phyloP scores from a whole-genome alignment of 371 early-diverging fungal species.

The Cokeromyces recurvatus region DNA sequence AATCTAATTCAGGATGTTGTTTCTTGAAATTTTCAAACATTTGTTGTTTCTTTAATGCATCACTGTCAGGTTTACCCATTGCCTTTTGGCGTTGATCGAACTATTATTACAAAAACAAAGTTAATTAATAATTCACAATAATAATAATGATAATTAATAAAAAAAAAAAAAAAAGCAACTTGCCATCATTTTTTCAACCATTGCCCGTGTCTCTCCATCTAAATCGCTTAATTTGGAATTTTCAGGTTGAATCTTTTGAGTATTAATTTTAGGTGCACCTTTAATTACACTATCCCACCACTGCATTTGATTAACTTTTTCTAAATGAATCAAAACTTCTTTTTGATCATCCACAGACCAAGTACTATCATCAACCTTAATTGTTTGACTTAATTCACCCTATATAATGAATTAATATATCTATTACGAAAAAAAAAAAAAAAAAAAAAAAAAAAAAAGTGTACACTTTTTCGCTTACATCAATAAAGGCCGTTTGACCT shows the following conservation, averaged over 20 bases:
- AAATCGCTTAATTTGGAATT: slow-evolving; percentile 85
- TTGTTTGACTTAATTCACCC: slow-evolving; percentile 69
- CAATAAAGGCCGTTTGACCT: slow-evolving; percentile 71
- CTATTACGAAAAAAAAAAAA: too few species aligned
- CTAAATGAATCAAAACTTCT: slow-evolving; percentile 75
- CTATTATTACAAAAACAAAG: slow-evolving; percentile 26
- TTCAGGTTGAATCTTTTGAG: slow-evolving; percentile 87
- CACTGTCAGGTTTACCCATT: slow-evolving; percentile 79
- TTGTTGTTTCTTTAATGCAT: slow-evolving; percentile 74
- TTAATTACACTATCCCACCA: slow-evolving; percentile 92
- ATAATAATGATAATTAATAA: too few species aligned
- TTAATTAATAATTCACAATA: too few species aligned
- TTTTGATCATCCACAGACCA: slow-evolving; percentile 78
- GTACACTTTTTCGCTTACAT: slow-evolving; percentile 44
- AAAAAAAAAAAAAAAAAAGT: too few species aligned
- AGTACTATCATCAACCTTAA: slow-evolving; percentile 80
- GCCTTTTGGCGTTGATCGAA: slow-evolving; percentile 91
- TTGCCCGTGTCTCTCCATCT: slow-evolving; percentile 86
- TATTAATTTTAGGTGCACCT: slow-evolving; percentile 81
- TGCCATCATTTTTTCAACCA: slow-evolving; percentile 87
- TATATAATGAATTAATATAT: too few species aligned
- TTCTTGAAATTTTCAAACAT: slow-evolving; percentile 76
- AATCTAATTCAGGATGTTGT: slow-evolving; percentile 53
- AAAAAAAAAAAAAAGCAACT: too few species aligned
- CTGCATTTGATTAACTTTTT: slow-evolving; percentile 77